phyloP scores from a whole-genome alignment of 2,329 filamentous ascomycete genomes.

The Pestalotiopsis sp. region DNA sequence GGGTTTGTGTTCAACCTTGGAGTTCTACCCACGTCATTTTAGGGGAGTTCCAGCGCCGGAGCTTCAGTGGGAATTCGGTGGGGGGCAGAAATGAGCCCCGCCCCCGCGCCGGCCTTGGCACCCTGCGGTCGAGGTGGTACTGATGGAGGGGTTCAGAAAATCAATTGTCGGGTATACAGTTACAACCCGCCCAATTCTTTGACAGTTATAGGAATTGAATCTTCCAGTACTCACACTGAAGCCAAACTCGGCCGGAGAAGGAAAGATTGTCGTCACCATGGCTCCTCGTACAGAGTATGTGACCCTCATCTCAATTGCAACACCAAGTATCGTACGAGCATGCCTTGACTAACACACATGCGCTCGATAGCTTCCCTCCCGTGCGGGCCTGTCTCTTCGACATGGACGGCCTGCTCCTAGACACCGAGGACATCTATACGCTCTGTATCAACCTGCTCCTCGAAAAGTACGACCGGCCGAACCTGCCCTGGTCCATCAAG shows the following conservation, averaged over 20 bases:
- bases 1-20: neutral
- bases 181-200: neutral
- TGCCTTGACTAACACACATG: neutral
- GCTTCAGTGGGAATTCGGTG: neutral
- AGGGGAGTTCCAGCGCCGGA: neutral
- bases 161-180: neutral
- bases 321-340: neutral
- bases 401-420: slow-evolving; percentile 95
- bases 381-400: slow-evolving; percentile 94
- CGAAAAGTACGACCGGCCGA: slow-evolving; percentile 68
- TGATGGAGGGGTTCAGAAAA: neutral
- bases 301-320: neutral
- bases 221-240: too few relatives aligned
- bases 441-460: slow-evolving; percentile 81
- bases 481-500: slow-evolving; percentile 91
- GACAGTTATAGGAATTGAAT: too few relatives aligned
- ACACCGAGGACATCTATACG: slow-evolving; percentile 91
- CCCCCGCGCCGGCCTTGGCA: neutral
- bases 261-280: slow-evolving; percentile 31
- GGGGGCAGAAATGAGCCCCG: neutral
- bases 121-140: neutral
- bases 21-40: neutral
- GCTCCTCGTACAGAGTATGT: slow-evolving; percentile 43
- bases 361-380: slow-evolving; percentile 63
- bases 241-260: neutral